These are phyloP conservation scores for Metschnikowia lochheadii DNA, from an alignment of 805 yeast species.

Conservation along the genomic window DNA sequence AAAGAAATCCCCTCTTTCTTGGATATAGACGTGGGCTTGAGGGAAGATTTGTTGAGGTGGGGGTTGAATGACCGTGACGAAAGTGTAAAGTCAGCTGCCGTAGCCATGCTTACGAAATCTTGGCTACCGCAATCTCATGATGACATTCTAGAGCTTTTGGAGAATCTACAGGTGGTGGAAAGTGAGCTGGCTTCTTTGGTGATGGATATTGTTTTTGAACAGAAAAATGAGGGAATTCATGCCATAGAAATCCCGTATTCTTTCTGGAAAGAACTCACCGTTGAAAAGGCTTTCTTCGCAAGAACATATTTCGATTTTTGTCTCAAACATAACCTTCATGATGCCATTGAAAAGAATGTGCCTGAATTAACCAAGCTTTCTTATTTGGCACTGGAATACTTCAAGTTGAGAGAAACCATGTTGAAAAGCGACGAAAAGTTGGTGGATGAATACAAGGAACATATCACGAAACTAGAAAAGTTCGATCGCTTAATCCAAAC, in stretches of 20 bases:
- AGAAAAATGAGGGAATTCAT: constrained; percentile 58
- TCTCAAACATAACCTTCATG: constrained; percentile 45
- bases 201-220: constrained; percentile 56
- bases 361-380: constrained; percentile 80
- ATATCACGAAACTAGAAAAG: constrained; percentile 7
- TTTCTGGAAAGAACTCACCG: constrained; percentile 65
- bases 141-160: constrained; percentile 68
- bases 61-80: constrained; percentile 86
- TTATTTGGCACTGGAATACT: constrained; percentile 50
- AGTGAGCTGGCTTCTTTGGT: constrained; percentile 67
- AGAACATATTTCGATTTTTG: constrained; percentile 67
- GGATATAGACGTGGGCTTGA: constrained; percentile 41
- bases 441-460: constrained; percentile 12
- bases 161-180: constrained; percentile 64
- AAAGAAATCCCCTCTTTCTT: constrained; percentile 61
- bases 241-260: constrained; percentile 58
- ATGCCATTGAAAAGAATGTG: constrained; percentile 59
- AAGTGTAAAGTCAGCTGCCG: constrained; percentile 66
- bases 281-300: constrained; percentile 71
- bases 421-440: constrained; percentile 22
- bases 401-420: constrained; percentile 41
- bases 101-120: constrained; percentile 57
- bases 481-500: constrained; percentile 11
- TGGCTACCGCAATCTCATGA: constrained; percentile 73
- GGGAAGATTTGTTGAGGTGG: constrained; percentile 73